Percentiles rank a stretch among this genome's conserved stretches.
Evolutionary conservation across 345 rosid genomes (phyloP).

Genomic region (Geranium brycei): DNA sequence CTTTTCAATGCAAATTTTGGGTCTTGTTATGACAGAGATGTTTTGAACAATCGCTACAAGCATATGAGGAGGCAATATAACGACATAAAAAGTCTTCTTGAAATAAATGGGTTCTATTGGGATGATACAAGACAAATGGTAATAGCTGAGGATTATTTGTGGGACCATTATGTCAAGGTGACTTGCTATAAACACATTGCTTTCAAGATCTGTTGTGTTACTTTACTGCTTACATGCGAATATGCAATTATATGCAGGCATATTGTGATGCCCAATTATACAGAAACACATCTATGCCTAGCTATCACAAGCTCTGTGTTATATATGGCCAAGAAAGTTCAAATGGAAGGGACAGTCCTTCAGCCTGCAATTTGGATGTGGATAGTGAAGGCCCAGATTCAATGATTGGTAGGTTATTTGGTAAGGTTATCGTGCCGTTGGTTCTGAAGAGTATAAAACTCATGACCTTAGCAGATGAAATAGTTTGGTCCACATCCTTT

Average conservation of each 20-base stretch:
- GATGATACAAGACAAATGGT: constrained; percentile 45
- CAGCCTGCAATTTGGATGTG: constrained; percentile 10
- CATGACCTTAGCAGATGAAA: constrained; percentile 4
- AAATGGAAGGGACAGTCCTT: constrained; percentile 13
- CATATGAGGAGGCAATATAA: constrained; percentile 53
- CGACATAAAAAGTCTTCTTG: constrained; percentile 38
- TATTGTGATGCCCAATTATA: constrained; percentile 24
- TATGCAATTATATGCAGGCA: constrained; percentile 17
- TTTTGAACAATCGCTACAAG: constrained; percentile 38
- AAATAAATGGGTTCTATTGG: constrained; percentile 44
- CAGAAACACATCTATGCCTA: constrained; percentile 23
- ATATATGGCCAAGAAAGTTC: constrained; percentile 30
- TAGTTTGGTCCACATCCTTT: background rate
- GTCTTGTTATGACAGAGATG: constrained; percentile 31
- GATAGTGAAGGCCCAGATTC: constrained; percentile 12
- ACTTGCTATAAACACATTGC: constrained; percentile 1
- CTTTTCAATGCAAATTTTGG: constrained; percentile 43
- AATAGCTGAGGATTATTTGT: constrained; percentile 28
- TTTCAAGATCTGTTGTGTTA: background rate
- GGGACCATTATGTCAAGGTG: constrained; percentile 21
- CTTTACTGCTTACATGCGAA: constrained; percentile 5
- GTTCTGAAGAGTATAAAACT: constrained; percentile 2
- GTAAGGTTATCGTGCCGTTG: background rate
- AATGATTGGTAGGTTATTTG: constrained; percentile 21
- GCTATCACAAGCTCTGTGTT: constrained; percentile 38